These are phyloP conservation scores for Lasiosphaeriaceae sp. DNA, from an alignment of 495 filamentous ascomycete species.

Conservation along the genomic window DNA sequence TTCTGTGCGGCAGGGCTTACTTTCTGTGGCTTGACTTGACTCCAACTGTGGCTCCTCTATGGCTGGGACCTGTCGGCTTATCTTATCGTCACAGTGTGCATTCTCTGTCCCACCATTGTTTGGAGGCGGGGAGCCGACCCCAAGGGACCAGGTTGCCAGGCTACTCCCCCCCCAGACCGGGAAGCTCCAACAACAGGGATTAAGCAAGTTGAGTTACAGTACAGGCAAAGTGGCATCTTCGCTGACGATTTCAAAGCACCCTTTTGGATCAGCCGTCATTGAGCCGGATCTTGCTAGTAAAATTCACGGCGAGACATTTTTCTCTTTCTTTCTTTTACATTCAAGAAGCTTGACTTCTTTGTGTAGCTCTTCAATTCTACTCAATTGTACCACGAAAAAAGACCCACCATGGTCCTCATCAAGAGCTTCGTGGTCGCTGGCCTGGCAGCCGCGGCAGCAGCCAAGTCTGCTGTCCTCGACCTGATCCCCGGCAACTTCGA, in stretches of 20 bases:
- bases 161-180: too few species aligned
- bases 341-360: background rate
- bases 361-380: background rate
- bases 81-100: background rate
- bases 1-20: constrained; percentile 29
- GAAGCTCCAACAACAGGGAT: background rate
- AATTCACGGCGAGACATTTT: background rate
- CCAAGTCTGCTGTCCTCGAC: constrained; percentile 71
- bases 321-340: background rate
- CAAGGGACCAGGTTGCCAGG: too few species aligned
- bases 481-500: constrained; percentile 89
- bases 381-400: background rate
- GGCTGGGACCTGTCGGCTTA: background rate
- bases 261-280: constrained; percentile 4
- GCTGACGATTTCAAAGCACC: constrained; percentile 29
- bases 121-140: background rate
- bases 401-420: constrained; percentile 43
- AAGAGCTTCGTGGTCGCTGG: constrained; percentile 51
- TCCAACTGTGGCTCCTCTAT: background rate
- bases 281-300: constrained; percentile 11
- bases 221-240: constrained; percentile 37
- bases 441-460: constrained; percentile 42
- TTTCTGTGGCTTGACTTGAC: background rate
- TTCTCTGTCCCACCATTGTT: background rate
- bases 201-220: too few species aligned